Percentiles rank a stretch among this genome's conserved stretches.
Conservation (phyloP, 495 filamentous ascomycete species). For the Tuber indicum region DNA sequence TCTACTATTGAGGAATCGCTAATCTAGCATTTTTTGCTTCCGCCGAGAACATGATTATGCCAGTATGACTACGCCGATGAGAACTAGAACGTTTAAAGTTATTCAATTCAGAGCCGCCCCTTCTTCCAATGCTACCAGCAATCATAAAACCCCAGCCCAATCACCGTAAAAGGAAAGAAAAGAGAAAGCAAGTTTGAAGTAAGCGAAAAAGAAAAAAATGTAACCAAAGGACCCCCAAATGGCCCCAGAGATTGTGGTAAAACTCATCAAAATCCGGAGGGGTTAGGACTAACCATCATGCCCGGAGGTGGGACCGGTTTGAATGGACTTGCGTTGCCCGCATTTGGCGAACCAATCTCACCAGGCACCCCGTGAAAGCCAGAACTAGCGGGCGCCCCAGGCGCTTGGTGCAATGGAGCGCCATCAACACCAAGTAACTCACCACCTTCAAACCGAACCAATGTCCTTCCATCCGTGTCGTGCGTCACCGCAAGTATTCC, state of each 20-base stretch:
- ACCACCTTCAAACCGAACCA: slow-evolving; percentile 48
- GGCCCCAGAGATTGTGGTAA: not conserved
- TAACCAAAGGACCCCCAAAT: not conserved
- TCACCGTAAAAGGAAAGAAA: not conserved
- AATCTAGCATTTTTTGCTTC: not conserved
- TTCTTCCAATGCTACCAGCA: slow-evolving; percentile 3
- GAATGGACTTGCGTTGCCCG: slow-evolving; percentile 23
- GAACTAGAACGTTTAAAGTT: not conserved
- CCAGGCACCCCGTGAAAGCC: slow-evolving; percentile 43
- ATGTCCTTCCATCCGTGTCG: slow-evolving; percentile 47
- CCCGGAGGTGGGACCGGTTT: slow-evolving; percentile 36
- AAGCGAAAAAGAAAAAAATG: not conserved
- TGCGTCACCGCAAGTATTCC: slow-evolving; percentile 66
- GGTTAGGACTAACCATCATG: slow-evolving; percentile 18
- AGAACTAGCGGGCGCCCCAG: slow-evolving; percentile 29
- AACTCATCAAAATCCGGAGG: slow-evolving; percentile 32
- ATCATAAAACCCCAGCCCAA: slow-evolving; percentile 1
- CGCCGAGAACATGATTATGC: slow-evolving; percentile 4
- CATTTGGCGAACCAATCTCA: slow-evolving; percentile 47
- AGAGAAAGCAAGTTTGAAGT: not conserved
- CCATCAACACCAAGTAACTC: slow-evolving; percentile 22
- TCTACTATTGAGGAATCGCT: slow-evolving; percentile 4
- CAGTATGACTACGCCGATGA: slow-evolving; percentile 6
- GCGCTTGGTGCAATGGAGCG: slow-evolving; percentile 26
- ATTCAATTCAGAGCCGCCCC: slow-evolving; percentile 2